These are phyloP conservation scores for Schizosaccharomyces cryophilus DNA, from an alignment of 805 yeast species.

Conservation along the genomic window DNA sequence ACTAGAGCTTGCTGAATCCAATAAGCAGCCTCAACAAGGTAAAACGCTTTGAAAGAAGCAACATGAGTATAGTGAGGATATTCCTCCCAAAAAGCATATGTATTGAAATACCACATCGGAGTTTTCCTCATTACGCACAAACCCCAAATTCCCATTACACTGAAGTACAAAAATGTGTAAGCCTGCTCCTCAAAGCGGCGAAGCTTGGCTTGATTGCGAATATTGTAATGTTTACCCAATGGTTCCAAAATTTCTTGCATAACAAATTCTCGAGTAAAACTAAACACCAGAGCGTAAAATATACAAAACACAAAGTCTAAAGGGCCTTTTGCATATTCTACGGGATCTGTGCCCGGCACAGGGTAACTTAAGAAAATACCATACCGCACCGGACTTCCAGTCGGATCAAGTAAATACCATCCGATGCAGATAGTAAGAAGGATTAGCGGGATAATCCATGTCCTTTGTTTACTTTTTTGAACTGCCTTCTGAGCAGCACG, in stretches of 20 bases:
- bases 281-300: slow-evolving; percentile 65
- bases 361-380: not conserved
- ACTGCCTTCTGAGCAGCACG: not conserved
- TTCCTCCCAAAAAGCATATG: slow-evolving; percentile 48
- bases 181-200: slow-evolving; percentile 83
- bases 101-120: slow-evolving; percentile 77
- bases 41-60: slow-evolving; percentile 49
- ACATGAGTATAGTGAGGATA: slow-evolving; percentile 69
- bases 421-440: slow-evolving; percentile 19
- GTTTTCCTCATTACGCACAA: slow-evolving; percentile 62
- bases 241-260: slow-evolving; percentile 70
- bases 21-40: slow-evolving; percentile 80
- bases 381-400: slow-evolving; percentile 9
- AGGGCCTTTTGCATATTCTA: slow-evolving; percentile 62
- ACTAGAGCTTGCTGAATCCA: slow-evolving; percentile 93
- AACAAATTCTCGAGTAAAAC: slow-evolving; percentile 69
- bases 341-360: slow-evolving; percentile 13
- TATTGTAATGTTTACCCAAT: slow-evolving; percentile 29
- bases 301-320: slow-evolving; percentile 60
- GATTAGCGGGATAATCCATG: not conserved
- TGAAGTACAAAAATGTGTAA: slow-evolving; percentile 60
- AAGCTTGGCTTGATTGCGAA: slow-evolving; percentile 29
- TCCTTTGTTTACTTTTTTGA: not conserved
- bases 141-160: slow-evolving; percentile 64
- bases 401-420: slow-evolving; percentile 28